phyloP scores from a whole-genome alignment of 345 rosid species.

The Eucalyptus cloeziana region DNA sequence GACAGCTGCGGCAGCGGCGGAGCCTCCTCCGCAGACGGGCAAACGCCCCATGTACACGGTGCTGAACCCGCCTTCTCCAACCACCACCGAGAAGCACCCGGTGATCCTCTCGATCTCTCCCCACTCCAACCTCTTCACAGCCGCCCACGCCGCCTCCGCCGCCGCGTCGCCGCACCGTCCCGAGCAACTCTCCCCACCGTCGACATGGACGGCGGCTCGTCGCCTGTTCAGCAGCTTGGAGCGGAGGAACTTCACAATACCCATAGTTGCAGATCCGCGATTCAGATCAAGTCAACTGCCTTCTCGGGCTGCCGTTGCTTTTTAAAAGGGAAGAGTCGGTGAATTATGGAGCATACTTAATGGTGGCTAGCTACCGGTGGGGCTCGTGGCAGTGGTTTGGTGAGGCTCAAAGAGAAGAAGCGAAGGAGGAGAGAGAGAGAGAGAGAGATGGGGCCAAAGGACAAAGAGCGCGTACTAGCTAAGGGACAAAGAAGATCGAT shows the following conservation, averaged over 20 bases:
- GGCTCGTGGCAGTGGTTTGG: not conserved
- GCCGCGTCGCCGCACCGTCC: not conserved
- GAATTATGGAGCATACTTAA: not conserved
- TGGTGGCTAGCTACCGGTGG: not conserved
- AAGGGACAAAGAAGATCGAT: not conserved
- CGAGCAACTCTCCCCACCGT: not conserved
- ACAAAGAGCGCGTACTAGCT: not conserved
- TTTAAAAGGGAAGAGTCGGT: not conserved
- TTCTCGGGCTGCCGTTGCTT: not conserved
- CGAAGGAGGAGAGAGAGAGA: not conserved
- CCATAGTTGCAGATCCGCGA: not conserved
- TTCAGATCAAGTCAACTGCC: not conserved
- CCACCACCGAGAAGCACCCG: not conserved
- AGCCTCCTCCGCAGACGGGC: not conserved
- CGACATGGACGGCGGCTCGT: not conserved
- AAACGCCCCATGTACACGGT: constrained; percentile 5
- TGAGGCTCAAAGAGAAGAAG: not conserved
- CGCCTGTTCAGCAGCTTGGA: not conserved
- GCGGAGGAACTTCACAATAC: not conserved
- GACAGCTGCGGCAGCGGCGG: not conserved
- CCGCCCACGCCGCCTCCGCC: not conserved
- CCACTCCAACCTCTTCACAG: not conserved
- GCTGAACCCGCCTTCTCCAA: constrained; percentile 8
- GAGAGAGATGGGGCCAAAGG: not conserved
- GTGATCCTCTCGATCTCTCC: constrained; percentile 1